phyloP scores from a whole-genome alignment of 352 stramenopile genomes.

The Poterioochromonas sp. region DNA sequence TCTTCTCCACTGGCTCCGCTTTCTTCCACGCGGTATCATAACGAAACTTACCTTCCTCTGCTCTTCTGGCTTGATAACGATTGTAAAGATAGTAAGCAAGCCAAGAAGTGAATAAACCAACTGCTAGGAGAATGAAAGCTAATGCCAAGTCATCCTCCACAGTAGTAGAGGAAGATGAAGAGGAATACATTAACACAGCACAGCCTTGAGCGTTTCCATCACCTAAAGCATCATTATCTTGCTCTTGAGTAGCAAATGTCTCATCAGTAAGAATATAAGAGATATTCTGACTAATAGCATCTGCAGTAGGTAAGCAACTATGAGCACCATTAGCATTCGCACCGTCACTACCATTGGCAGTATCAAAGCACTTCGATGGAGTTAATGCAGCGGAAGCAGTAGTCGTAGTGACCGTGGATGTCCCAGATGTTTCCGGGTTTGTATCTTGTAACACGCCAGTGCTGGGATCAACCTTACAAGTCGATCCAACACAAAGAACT shows the following conservation, averaged over 20 bases:
- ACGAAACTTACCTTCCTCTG: slow-evolving; percentile 9
- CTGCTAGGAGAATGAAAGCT: slow-evolving; percentile 42
- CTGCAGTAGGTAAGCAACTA: slow-evolving; percentile 30
- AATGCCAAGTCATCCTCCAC: slow-evolving; percentile 36
- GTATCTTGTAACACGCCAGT: slow-evolving; percentile 40
- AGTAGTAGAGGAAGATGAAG: slow-evolving; percentile 15
- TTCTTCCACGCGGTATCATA: slow-evolving; percentile 15
- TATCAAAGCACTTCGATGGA: slow-evolving; percentile 43
- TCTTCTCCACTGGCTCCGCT: neutral
- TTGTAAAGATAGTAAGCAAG: slow-evolving; percentile 43
- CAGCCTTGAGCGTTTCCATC: slow-evolving; percentile 42
- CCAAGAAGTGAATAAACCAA: slow-evolving; percentile 39
- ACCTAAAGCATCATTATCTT: slow-evolving; percentile 43
- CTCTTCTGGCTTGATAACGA: slow-evolving; percentile 33
- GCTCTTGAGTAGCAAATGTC: slow-evolving; percentile 37
- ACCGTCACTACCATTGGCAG: slow-evolving; percentile 34
- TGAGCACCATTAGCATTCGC: slow-evolving; percentile 38
- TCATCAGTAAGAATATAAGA: slow-evolving; percentile 33
- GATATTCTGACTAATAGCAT: too few species aligned
- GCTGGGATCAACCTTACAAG: slow-evolving; percentile 23
- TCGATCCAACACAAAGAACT: slow-evolving; percentile 38
- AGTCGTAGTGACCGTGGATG: slow-evolving; percentile 1
- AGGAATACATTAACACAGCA: slow-evolving; percentile 22
- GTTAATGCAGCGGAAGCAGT: too few species aligned
- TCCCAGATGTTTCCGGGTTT: slow-evolving; percentile 33